Evolutionary conservation across 2,329 filamentous ascomycete genomes (phyloP), one percentile per base, ranked within the genome.

Genomic region (Fusarium sp.): DNA sequence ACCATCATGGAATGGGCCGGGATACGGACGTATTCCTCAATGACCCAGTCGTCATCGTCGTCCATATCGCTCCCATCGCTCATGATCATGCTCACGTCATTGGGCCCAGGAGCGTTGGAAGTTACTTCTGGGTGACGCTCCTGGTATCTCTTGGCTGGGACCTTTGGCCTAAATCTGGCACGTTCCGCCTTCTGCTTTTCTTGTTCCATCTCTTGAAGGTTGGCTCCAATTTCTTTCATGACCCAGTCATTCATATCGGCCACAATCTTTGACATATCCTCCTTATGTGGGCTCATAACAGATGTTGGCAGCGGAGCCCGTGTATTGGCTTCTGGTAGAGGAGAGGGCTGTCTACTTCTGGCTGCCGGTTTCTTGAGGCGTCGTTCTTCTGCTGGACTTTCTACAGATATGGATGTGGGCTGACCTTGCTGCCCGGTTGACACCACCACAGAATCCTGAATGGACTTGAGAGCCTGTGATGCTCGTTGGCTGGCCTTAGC

Each of bases 11-110:
- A 77, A 53, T 80, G 79, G 3, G 79, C 82, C 2, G 85, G 83
- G 15, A 88, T 79, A 32, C 86, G 85, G 48, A 88, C 78, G 66
- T 89, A 89, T 36, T 86, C 87, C 57, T 88, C 86, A 38, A 87
- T 82, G 25, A 89, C 78, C 75, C 87, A 89, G 48, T 88, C 85
- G 4, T 80, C 79, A 53, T 82, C 75, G 17, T 75, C 74, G 13
- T 83, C 81, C 15, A 77, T 78, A 23, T 77, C 76, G 51, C 73
- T 79, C 14, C 70, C 71, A n/a, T 80, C 75, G 19, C 73, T 76
- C 67, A 76, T 75, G 25, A 71, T 71, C 45, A 72, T 71, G 32
- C 77, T 77, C 13, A 62, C 66, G 32, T 75, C 73, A 8, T 53
- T 63, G 31, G 58, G 39, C 10, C 50, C 57, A 13, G 55, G 49